Base-by-base conservation (phyloP, 306 rosid species). In the Heteromeles arbutifolia region DNA sequence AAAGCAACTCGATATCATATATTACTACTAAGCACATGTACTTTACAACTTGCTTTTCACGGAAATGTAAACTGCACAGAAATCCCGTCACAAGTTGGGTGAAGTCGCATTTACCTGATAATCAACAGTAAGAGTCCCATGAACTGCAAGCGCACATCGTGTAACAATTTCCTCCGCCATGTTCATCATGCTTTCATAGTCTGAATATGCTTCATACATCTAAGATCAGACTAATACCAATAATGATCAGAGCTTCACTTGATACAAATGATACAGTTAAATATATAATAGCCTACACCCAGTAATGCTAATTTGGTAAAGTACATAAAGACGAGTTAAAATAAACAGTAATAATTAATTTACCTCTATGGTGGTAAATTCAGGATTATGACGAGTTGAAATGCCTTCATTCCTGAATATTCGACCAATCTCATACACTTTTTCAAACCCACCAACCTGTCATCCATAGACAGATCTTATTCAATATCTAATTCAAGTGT, bases 341-440 rank as follows among this genome's bases (percentile, higher is more conserved):
- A 44, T 67, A 77, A 68, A 52, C 41, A 68, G 68, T 67, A 79
- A 74, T 14, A 69, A 70, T 28, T 66, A 50, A 56, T 11, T 83
- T 89, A 92, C 98, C 99, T 95, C 99, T 75, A 95, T 95, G 65
- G 97, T 88, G 65, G 99, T 95, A 81, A 95, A 95, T 78, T 95
- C 99, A 26, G 99, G 99, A 86, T 95, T 95, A 80, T 95, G 99
- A 70, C 99, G 97, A 76, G 96, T 90, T 79, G 99, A 92, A 85
- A 92, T 86, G 84, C 99, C 99, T 86, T 95, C 97, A 82, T 95
- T 95, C 86, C 99, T 87, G 83, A 95, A 95, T 78, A 95, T 92
- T 73, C 99, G 88, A 71, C 99, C 99, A 73, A 95, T 92, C 85
- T 95, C 99, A 14, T 90, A 95, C 63, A 95, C 99, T 78, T 85